These are phyloP conservation scores for Kondoa malvinella DNA, from an alignment of 768 basidiomycete species.

Conservation along the genomic window DNA sequence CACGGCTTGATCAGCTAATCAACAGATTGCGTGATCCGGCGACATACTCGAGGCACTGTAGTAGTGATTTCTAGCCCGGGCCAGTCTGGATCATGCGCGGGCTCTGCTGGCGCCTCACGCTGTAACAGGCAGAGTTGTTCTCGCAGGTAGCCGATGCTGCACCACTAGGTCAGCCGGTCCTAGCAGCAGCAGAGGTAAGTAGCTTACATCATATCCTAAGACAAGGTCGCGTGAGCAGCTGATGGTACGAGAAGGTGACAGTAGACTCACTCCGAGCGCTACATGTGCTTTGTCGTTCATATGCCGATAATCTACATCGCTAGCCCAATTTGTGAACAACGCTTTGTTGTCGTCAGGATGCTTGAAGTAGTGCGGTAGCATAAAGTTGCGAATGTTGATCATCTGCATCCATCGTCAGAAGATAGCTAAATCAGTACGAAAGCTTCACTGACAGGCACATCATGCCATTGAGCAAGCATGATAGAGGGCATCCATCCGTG, in stretches of 20 bases:
- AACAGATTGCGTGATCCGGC: no score
- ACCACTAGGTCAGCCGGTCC: slow-evolving; percentile 7
- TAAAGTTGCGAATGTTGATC: slow-evolving; percentile 16
- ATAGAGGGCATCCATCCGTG: slow-evolving; percentile 9
- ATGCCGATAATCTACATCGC: slow-evolving; percentile 12
- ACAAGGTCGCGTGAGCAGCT: slow-evolving; percentile 1
- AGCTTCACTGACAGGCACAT: slow-evolving; percentile 2
- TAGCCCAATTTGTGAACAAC: slow-evolving; percentile 8
- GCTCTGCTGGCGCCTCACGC: slow-evolving; percentile 5
- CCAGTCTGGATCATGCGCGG: neutral
- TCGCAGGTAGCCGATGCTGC: slow-evolving; percentile 13
- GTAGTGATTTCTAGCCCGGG: no score
- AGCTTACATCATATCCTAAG: neutral
- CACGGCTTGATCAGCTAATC: no score
- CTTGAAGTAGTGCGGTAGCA: slow-evolving; percentile 12
- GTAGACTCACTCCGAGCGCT: slow-evolving; percentile 14
- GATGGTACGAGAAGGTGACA: no score
- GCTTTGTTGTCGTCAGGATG: slow-evolving; percentile 7
- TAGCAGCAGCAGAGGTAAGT: neutral
- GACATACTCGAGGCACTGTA: neutral
- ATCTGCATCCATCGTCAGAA: no score
- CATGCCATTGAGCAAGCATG: slow-evolving; percentile 15
- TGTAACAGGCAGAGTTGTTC: slow-evolving; percentile 17
- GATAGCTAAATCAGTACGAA: no score
- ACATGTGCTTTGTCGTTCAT: slow-evolving; percentile 14